Base-by-base conservation (phyloP, 1,284 basidiomycete species). In the Grifola frondosa region DNA sequence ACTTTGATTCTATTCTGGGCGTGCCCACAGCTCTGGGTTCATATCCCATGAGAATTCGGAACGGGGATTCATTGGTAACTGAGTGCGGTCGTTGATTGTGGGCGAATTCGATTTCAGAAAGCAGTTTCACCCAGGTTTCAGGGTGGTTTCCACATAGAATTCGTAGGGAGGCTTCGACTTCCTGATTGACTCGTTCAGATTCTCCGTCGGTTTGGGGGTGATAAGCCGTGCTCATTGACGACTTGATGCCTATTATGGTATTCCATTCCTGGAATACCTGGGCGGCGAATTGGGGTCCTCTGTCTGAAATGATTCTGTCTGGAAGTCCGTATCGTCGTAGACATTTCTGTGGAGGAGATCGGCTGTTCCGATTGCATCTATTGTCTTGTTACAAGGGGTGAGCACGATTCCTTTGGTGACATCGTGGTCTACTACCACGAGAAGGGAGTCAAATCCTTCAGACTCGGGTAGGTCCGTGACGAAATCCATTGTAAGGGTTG, bases 381-480 rank as follows among this genome's bases (percentile, higher is more conserved):
- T 54, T 7, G 61, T 1, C 30, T 47, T 17, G 58, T 58, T 9
- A 64, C 62, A 31, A 63, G 30, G 68, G 50, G 34, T 58, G 40
- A 16, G 44, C 49, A 46, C 49, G 42, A 53, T 69, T 72, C 59
- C 65, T 8, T 71, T 59, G 0, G 50, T 34, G 28, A 24, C 11
- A 23, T 34, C 35, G 25, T 50, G 42, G 43, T 75, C 66, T 0
- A 71, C 61, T 0, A 73, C 42, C 1, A 67, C 64, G 1, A 73
- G 40, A 23, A 77, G 65, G 0, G 54, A 31, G 40, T 75, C 53
- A 24, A 52, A 64, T 0, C 67, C 70, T 11, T 62, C 17, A 0
- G 55, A 63, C 4, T 44, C 29, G 0, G 68, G 71, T 0, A 75
- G 56, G 5, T 61, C 50, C 1, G 55, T 57, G 42, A 75, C 70